Evolutionary conservation across 148 eudicot genomes (phyloP), one percentile per base, ranked within the genome.

Genomic region (Amaranthus palmeri): DNA sequence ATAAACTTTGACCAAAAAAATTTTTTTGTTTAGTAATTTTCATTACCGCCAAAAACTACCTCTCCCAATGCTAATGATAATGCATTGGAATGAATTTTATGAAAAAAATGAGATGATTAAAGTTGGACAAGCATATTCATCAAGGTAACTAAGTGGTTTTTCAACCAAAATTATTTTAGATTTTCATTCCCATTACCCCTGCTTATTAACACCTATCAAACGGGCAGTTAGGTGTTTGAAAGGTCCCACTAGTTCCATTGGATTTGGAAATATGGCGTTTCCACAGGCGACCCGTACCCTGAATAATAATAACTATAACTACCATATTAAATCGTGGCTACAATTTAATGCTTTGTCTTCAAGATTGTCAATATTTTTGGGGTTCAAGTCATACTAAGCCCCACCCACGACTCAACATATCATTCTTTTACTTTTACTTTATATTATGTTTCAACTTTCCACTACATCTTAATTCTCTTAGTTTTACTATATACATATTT

Each of bases 311-410:
- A n/a, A n/a, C n/a, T n/a, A 7, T 11, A n/a, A 48, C 54, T 65
- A 48, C 11, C 43, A 7, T 11, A 25, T 12, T 40, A 6, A 14
- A 53, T 52, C 18, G 74, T 76, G 74, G 74, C 69, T 54, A 61
- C 50, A 49, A 44, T 69, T 75, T 1, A 61, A 68, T 62, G 79
- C 79, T 69, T 70, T 62, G 74, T 70, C 61, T 54, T 62, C 48
- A 76, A 70, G 68, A 62, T 53, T 76, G 79, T 52, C 69, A 43
- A 25, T 54, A 6, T 41, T 67, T 74, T 67, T 4, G 51, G 65
- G 59, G 60, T 45, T 58, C 8, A 57, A 55, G 53, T 46, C 55
- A 67, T 49, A 50, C 7, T 36, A 51, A 11, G 15, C 17, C 51
- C 44, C 12, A 57, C 52, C 66, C 42, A 18, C 15, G 68, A 65